Evolutionary conservation across 2,329 filamentous ascomycete genomes (phyloP), one percentile per base, ranked within the genome.

Genomic region (Moelleriella libera): DNA sequence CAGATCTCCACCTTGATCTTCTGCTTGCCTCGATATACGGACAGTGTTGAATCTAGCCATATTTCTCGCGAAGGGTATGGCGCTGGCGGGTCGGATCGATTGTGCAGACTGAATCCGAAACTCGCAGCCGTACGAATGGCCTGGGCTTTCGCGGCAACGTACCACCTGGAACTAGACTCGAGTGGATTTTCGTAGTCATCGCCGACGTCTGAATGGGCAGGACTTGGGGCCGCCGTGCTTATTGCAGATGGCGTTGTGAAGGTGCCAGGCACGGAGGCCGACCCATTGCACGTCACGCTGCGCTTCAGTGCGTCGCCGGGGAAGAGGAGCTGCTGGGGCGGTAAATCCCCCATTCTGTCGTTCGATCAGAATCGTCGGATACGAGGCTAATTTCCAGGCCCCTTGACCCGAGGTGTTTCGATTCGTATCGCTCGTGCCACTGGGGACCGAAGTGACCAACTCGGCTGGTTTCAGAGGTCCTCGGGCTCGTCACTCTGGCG

Each of bases 1-100:
- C 67, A 67, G 41, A 76, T 68, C 58, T 76, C 72, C 30, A 72
- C 65, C 52, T 65, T 65, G 56, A 71, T 67, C 55, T 65, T 68
- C 30, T 60, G 57, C 31, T 56, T 58, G 31, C 63, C 67, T 45
- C 58, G 59, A 46, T 53, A 59, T 39, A 57, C 52, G 5, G 67
- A 64, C 6, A 70, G 53, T 8, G 67, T 70, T 9, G 68, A 65
- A 53, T 71, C 67, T 4, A 71, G 58, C 55, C 60, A 70, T 21
- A 71, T 56, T 14, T 63, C 63, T 46, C 59, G 56, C 31, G 64
- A 62, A 9, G 64, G 64, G 39, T 60, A 57, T 3, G 65, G 66
- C 2, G 66, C 64, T 9, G 62, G 60, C 29, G 67, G 67, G 30
- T 64, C 61, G 42, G 63, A 64, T 45, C 66, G 64, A 52, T 70